Evolutionary conservation across 768 basidiomycete species (phyloP).

Genomic region (Rhodotorula paludigena): DNA sequence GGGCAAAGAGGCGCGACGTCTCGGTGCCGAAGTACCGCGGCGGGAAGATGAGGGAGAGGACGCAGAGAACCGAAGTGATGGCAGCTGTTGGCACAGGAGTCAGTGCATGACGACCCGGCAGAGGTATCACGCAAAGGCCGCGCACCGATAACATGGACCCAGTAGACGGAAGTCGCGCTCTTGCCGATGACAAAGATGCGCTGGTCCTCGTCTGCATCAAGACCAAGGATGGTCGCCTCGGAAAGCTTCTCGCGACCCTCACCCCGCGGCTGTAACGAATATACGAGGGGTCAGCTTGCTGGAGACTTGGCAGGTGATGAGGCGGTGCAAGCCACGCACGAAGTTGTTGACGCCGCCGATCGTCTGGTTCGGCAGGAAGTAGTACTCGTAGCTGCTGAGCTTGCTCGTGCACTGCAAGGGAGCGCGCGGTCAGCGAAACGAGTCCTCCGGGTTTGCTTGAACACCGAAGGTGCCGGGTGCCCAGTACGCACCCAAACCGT

Average conservation of each 20-base stretch:
- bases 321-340: conserved; percentile 8
- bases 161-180: conserved; percentile 18
- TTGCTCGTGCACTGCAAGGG: conserved; percentile 21
- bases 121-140: no score
- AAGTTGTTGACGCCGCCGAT: conserved; percentile 29
- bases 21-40: conserved; percentile 31
- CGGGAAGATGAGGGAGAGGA: conserved; percentile 29
- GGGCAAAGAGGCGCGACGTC: conserved; percentile 18
- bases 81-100: conserved; percentile 8
- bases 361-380: conserved; percentile 28
- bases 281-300: not conserved
- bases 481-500: conserved; percentile 21
- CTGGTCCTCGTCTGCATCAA: not conserved
- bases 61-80: conserved; percentile 10
- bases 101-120: not conserved
- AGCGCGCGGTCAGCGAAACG: not conserved
- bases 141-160: conserved; percentile 34
- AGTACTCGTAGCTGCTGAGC: conserved; percentile 10
- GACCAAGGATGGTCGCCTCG: conserved; percentile 25
- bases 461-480: no score
- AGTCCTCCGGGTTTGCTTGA: not conserved
- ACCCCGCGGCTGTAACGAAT: not conserved
- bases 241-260: no score
- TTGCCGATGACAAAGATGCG: conserved; percentile 13
- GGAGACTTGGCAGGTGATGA: not conserved